Evolutionary conservation across 352 stramenopile genomes (phyloP).

Genomic region (Pythium aquatile): DNA sequence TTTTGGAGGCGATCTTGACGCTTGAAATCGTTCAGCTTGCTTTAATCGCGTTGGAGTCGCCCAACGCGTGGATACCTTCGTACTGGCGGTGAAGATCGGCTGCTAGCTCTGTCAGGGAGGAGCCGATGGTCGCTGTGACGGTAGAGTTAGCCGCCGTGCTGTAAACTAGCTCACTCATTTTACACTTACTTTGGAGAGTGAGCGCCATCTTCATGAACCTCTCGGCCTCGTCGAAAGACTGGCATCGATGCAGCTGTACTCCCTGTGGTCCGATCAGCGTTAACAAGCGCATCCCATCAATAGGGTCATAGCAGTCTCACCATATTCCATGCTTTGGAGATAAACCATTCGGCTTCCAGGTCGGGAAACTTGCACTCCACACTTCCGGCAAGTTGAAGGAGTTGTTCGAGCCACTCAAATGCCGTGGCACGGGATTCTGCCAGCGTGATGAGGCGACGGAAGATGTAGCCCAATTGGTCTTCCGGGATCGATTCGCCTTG

Average conservation of each 20-base stretch:
- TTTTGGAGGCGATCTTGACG: neutral
- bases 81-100: slow-evolving; percentile 25
- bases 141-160: neutral
- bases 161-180: too few species aligned
- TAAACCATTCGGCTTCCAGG: slow-evolving; percentile 67
- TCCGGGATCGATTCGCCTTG: slow-evolving; percentile 38
- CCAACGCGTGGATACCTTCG: slow-evolving; percentile 2
- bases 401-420: slow-evolving; percentile 63
- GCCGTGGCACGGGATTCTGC: slow-evolving; percentile 40
- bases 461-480: slow-evolving; percentile 50
- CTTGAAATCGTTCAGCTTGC: neutral
- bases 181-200: slow-evolving; percentile 14
- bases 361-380: slow-evolving; percentile 46
- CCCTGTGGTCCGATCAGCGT: slow-evolving; percentile 9
- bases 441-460: slow-evolving; percentile 58
- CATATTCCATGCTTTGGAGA: slow-evolving; percentile 75
- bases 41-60: neutral
- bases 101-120: slow-evolving; percentile 11
- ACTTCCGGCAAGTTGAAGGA: slow-evolving; percentile 52
- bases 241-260: slow-evolving; percentile 25
- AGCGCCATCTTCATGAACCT: slow-evolving; percentile 28
- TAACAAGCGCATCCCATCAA: neutral
- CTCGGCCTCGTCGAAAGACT: slow-evolving; percentile 17
- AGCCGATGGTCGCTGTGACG: slow-evolving; percentile 17
- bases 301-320: slow-evolving; percentile 32